Evolutionary conservation across 768 basidiomycete species (phyloP), one percentile per base, ranked within the genome.

Genomic region (Tylopilus sp.): DNA sequence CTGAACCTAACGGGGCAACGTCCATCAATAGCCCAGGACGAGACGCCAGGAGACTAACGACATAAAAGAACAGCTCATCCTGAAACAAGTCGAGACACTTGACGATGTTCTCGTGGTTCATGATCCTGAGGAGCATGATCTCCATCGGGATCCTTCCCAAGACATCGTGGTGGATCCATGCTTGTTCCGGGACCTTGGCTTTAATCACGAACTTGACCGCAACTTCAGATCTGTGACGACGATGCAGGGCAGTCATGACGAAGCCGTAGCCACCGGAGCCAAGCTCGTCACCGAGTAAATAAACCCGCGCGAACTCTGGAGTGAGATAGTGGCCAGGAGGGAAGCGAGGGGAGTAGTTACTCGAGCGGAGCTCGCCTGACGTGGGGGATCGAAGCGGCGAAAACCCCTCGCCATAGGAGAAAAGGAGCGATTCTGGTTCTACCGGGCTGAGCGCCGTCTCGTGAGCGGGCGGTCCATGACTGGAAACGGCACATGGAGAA

Each of bases 121-220:
- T 78, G 59, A 79, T 77, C 58, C 78, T 81, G 37, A 98, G 77
- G 17, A 97, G 73, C 66, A 87, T 78, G 33, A 92, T 82, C 72
- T 98, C 95, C 29, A 85, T 82, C 7, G 95, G 95, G 25, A 96
- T 71, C 51, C 75, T 77, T 24, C 87, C 83, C 47, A 80, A 69
- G 21, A 71, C 66, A 45, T 83, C 76, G 65, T 90, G 83, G 47
- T 84, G 71, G 72, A 86, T 76, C 76, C 74, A 70, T 7, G 70
- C 71, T 53, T 78, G 76, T 17, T 77, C 77, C 0, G 80, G 80
- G 1, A 85, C 77, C 55, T 83, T 80, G 47, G 75, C 79, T 70
- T 92, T 94, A 74, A 89, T 82, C 64, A 98, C 93, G 69, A 98
- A 97, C 72, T 98, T 98, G 70, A 97, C 89, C 0, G 94, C 94